Percentiles rank a stretch among this genome's conserved stretches.
phyloP scores from a whole-genome alignment of 2,329 filamentous ascomycete genomes.

The Lecanicillium sp. region DNA sequence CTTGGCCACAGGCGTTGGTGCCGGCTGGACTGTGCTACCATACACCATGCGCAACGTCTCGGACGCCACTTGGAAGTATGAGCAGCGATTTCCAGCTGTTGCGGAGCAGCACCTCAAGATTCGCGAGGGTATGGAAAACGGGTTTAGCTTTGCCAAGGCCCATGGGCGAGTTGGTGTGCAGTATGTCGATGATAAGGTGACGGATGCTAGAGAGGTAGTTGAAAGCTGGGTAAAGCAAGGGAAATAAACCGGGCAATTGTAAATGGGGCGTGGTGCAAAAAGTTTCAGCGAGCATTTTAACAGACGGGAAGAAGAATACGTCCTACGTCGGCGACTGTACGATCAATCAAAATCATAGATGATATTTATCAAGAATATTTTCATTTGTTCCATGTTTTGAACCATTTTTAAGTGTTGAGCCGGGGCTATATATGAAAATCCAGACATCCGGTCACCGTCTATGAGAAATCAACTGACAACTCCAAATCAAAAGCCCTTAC shows the following conservation, averaged over 20 bases:
- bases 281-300: constrained; percentile 1
- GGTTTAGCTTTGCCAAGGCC: constrained; percentile 64
- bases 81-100: constrained; percentile 77
- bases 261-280: constrained; percentile 8
- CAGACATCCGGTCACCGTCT: no score
- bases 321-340: constrained; percentile 22
- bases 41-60: constrained; percentile 85
- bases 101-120: constrained; percentile 72
- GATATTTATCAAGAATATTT: constrained; percentile 16
- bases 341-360: constrained; percentile 23
- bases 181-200: constrained; percentile 75
- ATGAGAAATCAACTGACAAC: no score
- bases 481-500: no score
- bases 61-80: constrained; percentile 83
- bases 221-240: constrained; percentile 92
- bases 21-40: constrained; percentile 78
- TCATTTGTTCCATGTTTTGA: constrained; percentile 20
- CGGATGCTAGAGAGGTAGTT: constrained; percentile 63
- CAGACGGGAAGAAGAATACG: not conserved
- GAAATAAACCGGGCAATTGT: constrained; percentile 41
- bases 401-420: not conserved
- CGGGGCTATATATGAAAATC: no score
- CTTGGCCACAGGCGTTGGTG: constrained; percentile 69
- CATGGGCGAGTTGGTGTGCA: constrained; percentile 62
- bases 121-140: constrained; percentile 59